Base-by-base conservation (phyloP, 352 stramenopile genomes). In the Phytophthora melonis region DNA sequence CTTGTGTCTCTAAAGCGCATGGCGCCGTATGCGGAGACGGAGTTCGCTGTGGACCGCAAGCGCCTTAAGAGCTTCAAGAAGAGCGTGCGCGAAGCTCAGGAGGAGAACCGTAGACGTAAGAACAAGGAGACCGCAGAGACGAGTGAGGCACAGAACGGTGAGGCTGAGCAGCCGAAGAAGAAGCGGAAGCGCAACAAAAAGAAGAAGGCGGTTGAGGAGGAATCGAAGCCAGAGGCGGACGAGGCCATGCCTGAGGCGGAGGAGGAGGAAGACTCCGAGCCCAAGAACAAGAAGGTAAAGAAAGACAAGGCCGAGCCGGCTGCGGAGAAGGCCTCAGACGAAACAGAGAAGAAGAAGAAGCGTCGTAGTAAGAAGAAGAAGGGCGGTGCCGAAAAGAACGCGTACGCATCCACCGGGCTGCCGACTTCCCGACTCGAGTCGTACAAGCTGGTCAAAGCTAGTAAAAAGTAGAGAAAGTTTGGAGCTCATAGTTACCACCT, bases 1-100 rank as follows among this genome's bases (percentile, higher is more conserved):
- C 98, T 98, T 67, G 97, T 99, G 49, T 98, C 94, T 49, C 86
- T 99, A 21, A 99, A 99, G 87, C 96, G 96, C 58, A 86, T 99
- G 75, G 97, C 97, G 14, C 96, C 98, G 2, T 99, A 99, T 79
- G 70, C 80, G 14, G 92, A 98, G n/a, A 67, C 83, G 1, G 92
- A 98, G 70, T 97, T 88, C 74, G 58, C 58, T 14, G 74, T 97
- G 21, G 86, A 93, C 56, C 77, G 81, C 49, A 90, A 91, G 68
- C 74, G 75, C 23, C 91, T 97, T 43, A 92, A 92, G 69, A 84
- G 87, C 61, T 81, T 91, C 47, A 84, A 93, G 73, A 95, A 94
- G 78, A 80, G 74, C 8, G 68, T 91, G 19, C 79, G 78, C 16
- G 74, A 88, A 34, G 62, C 66, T 0, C 79, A 75, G 41, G 72